Base-by-base conservation (phyloP, 2,329 filamentous ascomycete genomes). In the Arthrobotrys sphaeroides region DNA sequence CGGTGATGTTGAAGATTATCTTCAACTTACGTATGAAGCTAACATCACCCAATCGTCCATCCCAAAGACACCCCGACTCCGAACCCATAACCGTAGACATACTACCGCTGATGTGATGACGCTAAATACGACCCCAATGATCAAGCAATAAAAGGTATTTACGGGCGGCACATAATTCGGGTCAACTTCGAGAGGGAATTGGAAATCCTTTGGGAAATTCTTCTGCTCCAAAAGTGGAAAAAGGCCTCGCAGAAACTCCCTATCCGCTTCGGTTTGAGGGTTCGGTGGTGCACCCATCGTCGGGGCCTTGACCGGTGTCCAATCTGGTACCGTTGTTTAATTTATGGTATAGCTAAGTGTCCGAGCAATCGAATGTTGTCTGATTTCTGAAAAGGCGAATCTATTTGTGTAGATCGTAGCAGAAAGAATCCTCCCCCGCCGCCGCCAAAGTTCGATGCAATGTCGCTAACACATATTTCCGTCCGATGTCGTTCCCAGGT, bases 41-140 rank as follows among this genome's bases (percentile, higher is more conserved):
- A 66, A 4, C 68, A 73, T 73, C 3, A 59, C 59, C 67, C 68
- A 73, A 53, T 73, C 68, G 24, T 73, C 68, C 31, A 42, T 60
- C 0, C 68, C 68, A 38, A 73, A 73, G 2, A 26, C 18, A 5
- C 47, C 49, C 5, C 51, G 40, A 13, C 68, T 60, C 16, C 68
- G 38, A 0, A 73, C 18, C 60, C 60, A 73, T 42, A 73, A 43
- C 24, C 68, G 38, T 28, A 66, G 18, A n/a, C 38, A 38, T 33
- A 64, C 68, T 10, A 66, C 47, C 3, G 18, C 12, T 3, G 18
- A 66, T 18, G 68, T 73, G 16, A 73, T 6, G 6, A 49, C 18
- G 3, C 18, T 38, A 6, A 65, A 57, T 26, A 73, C 26, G 22
- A 66, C 28, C 1, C 55, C 68, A 2, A 12, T 7, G 40, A 73